Conservation (phyloP, 495 filamentous ascomycete genomes). For the Penicillium robsamsonii region DNA sequence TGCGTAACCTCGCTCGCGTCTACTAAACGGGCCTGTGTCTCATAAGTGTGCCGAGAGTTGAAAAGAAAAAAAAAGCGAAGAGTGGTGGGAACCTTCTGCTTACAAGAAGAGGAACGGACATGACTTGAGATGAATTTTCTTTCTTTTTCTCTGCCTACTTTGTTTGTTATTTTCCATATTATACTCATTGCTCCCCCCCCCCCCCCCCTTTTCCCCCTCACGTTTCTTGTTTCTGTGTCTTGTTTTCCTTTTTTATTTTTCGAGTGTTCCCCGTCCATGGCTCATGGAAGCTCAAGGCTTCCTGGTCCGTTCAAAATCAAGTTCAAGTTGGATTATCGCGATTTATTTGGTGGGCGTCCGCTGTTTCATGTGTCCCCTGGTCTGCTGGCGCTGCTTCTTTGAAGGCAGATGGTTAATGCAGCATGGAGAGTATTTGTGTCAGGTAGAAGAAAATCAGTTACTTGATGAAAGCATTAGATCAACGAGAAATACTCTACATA, state of each 20-base stretch:
- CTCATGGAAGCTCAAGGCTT: conserved; percentile 17
- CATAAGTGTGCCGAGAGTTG: conserved; percentile 18
- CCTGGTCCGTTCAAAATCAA: conserved; percentile 24
- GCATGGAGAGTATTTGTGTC: conserved; percentile 20
- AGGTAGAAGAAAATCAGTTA: conserved; percentile 31
- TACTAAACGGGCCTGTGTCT: conserved; percentile 56
- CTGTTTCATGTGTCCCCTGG: conserved; percentile 27
- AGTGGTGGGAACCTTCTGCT: conserved; percentile 23
- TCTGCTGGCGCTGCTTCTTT: conserved; percentile 22
- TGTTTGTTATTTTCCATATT: conserved; percentile 23
- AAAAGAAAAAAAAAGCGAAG: conserved; percentile 26
- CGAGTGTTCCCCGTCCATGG: conserved; percentile 20
- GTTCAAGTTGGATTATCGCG: conserved; percentile 40
- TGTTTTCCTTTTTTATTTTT: conserved; percentile 24
- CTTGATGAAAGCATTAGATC: conserved; percentile 35
- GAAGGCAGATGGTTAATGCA: conserved; percentile 18
- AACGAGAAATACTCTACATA: conserved; percentile 20
- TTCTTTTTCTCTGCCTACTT: conserved; percentile 28
- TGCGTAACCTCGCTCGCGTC: conserved; percentile 90
- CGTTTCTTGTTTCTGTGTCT: conserved; percentile 19
- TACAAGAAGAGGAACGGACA: conserved; percentile 32
- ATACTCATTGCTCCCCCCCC: conserved; percentile 16
- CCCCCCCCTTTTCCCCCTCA: conserved; percentile 20
- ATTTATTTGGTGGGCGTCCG: conserved; percentile 30
- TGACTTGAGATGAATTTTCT: conserved; percentile 37